Evolutionary conservation across 768 basidiomycete species (phyloP).

Genomic region (Pholiota microspora): DNA sequence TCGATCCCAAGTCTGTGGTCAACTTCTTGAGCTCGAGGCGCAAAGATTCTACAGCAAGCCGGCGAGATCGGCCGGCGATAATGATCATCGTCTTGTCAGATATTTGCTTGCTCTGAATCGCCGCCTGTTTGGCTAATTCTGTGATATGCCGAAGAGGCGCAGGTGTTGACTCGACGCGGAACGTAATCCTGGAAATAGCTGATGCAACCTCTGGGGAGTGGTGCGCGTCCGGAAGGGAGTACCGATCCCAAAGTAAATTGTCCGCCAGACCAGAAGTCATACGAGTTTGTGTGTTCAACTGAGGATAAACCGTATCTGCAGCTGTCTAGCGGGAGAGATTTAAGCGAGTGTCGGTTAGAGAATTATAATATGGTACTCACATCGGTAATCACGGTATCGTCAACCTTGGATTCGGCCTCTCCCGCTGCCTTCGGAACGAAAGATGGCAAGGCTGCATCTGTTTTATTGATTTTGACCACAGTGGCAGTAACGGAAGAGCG

Average conservation of each 20-base stretch:
- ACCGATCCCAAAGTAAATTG: constrained; percentile 71
- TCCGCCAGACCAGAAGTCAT: constrained; percentile 84
- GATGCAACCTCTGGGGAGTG: constrained; percentile 27
- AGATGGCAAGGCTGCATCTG: constrained; percentile 27
- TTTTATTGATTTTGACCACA: constrained; percentile 60
- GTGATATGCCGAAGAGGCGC: constrained; percentile 57
- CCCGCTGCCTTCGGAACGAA: constrained; percentile 4
- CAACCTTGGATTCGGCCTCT: constrained; percentile 5
- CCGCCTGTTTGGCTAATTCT: constrained; percentile 37
- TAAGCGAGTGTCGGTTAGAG: constrained; percentile 25
- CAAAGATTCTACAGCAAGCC: constrained; percentile 62
- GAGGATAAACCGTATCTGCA: constrained; percentile 73
- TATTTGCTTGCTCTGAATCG: constrained; percentile 21
- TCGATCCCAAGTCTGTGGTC: constrained; percentile 34
- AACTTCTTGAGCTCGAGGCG: constrained; percentile 55
- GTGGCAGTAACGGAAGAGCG: constrained; percentile 68
- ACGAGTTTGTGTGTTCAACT: constrained; percentile 57
- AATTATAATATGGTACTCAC: constrained; percentile 22
- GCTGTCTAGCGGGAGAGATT: constrained; percentile 36
- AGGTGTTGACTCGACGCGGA: constrained; percentile 47
- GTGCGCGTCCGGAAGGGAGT: constrained; percentile 33
- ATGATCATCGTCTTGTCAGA: constrained; percentile 53
- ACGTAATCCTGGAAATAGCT: constrained; percentile 65
- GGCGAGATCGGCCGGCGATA: constrained; percentile 70
- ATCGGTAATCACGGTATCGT: constrained; percentile 23